Base-by-base conservation (phyloP, 495 filamentous ascomycete species). In the Apiosordaria backusii region DNA sequence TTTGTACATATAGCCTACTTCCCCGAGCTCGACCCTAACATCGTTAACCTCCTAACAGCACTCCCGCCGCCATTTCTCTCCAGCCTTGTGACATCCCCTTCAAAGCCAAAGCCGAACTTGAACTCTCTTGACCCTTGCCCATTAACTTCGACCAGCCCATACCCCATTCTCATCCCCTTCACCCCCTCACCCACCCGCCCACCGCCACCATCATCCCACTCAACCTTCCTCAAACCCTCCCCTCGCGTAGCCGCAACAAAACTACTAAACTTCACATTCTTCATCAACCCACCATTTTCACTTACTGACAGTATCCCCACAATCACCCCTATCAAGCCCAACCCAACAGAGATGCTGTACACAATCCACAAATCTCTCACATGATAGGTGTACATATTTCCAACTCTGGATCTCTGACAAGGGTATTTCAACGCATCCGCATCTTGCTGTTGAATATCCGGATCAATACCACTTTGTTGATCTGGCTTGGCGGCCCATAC, bases 211-310 rank as follows among this genome's bases (percentile, higher is more conserved):
- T 60, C 70, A 9, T 66, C 67, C 76, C 75, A 77, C 13, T 62
- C 61, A 4, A 75, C 62, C 65, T 64, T 70, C 7, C 78, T 75
- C 26, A 79, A 55, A 13, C 69, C 72, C n/a, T 70, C 69, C 6
- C 77, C 77, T 23, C 78, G 70, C 22, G 78, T 78, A 10, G 78
- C 74, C 21, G 76, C 75, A 9, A 77, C 75, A 57, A 80, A 74
- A 64, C 70, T 76, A 45, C 74, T 77, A 64, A 76, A 78, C 29
- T 67, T 70, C 23, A 73, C 76, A 67, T 74, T 72, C 50, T 73
- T 75, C 65, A 75, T 59, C n/a, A 65, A 68, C 4, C 71, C 71
- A 25, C 73, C 71, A 62, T 79, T 75, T 53, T 74, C 77, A 3
- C 68, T 45, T 10, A 80, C 63, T 40, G 77, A 70, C 53, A 73